Percentiles rank a stretch among this genome's conserved stretches.
phyloP scores from a whole-genome alignment of 345 rosid species.

The Odontarrhena argentea region DNA sequence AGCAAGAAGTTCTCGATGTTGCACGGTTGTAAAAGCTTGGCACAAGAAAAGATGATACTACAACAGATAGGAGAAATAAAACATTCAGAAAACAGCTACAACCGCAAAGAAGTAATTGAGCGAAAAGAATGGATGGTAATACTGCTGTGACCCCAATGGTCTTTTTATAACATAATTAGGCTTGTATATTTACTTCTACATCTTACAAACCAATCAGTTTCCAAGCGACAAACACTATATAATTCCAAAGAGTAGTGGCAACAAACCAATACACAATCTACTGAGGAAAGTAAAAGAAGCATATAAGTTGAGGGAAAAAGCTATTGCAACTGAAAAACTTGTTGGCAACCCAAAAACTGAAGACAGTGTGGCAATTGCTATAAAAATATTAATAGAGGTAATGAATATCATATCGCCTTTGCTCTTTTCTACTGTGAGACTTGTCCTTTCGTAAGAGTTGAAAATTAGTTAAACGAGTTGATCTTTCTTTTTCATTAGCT shows the following conservation, averaged over 20 bases:
- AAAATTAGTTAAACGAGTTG: background rate
- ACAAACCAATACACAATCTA: conserved; percentile 24
- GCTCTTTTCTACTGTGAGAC: background rate
- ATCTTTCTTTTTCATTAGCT: conserved; percentile 3
- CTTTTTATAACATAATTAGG: too few relatives aligned
- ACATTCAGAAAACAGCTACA: background rate
- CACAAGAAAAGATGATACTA: conserved; percentile 16
- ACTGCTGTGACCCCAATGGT: background rate
- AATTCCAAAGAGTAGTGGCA: conserved; percentile 25
- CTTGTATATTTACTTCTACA: background rate
- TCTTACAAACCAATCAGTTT: conserved; percentile 22
- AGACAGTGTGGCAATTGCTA: background rate
- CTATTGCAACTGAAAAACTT: background rate
- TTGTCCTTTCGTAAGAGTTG: background rate
- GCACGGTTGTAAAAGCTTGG: conserved; percentile 8
- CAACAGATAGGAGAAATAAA: conserved; percentile 14
- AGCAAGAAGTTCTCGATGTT: background rate
- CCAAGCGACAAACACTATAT: background rate
- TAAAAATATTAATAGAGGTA: conserved; percentile 19
- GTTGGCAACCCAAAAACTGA: conserved; percentile 3
- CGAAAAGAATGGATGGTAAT: background rate
- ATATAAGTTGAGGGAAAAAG: conserved; percentile 16
- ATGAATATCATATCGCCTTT: background rate
- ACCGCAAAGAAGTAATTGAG: too few relatives aligned
- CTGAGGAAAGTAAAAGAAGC: conserved; percentile 19